Evolutionary conservation across 495 filamentous ascomycete genomes (phyloP), one percentile per base, ranked within the genome.

Genomic region (Podospora appendiculata): DNA sequence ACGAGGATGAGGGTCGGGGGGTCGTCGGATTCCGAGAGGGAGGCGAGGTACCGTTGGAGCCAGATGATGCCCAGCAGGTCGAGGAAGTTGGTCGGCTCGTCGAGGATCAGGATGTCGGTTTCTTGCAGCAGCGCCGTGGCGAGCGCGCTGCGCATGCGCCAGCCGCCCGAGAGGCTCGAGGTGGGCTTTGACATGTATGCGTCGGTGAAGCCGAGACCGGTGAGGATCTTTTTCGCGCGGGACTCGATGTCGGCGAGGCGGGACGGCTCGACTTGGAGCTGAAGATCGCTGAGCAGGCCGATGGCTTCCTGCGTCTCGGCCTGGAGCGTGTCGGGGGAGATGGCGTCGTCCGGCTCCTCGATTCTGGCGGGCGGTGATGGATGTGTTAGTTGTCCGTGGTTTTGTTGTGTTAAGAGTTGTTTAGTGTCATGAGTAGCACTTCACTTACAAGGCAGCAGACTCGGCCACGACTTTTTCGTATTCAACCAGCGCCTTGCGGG

Each of bases 71-170:
- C 84, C 0, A 88, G 74, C 0, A 94, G 76, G 61, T 94, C 89
- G 2, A 92, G 73, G 63, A 86, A 91, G 62, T 92, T 92, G 47
- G 89, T 92, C 4, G 89, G 88, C 59, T 94, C 89, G 71, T 94
- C 88, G 14, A 94, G 82, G 45, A 94, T 85, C 57, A 92, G 75
- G 45, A 92, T 80, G 56, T 91, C 86, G 0, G 85, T 77, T n/a
- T 80, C 73, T 58, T 87, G 82, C 5, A 86, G 73, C 10, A 94
- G 73, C 11, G 79, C 75, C 13, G 76, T 74, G 2, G 87, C 87
- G 7, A 92, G 75, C 51, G 80, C 75, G 44, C 77, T 82, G 39
- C 88, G 77, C 81, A 89, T 92, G 19, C 71, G 76, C 88, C 88
- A 92, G 6, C 89, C 89, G 11, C 88, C 88, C 0, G 88, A 92